Evolutionary conservation across 805 yeast species (phyloP), one percentile per base, ranked within the genome.

Genomic region (Ogataea methylovora): DNA sequence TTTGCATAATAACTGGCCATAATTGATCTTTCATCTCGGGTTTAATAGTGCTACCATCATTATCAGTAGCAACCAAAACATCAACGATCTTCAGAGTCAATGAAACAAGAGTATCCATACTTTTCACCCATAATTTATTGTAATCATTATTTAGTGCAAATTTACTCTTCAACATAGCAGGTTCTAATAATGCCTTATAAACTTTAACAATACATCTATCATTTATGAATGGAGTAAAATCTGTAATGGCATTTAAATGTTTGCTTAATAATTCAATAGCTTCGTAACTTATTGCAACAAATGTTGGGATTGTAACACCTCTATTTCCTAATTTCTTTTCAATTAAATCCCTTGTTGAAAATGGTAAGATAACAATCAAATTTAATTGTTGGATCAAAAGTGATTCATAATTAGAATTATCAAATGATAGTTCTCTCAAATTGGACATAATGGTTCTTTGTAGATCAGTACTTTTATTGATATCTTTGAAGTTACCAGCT

Each of bases 381-480:
- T 76, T 68, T 24, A 82, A 49, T 41, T 79, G 84, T 32, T 67
- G 66, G 4, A 79, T 54, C 1, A 79, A 47, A 10, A 63, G 51
- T 0, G 74, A 64, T 42, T 65, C 68, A 24, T 67, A 61, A 6
- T 54, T 56, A 4, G 48, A 40, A 23, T 66, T 56, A 3, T 59
- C 48, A 21, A 34, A 51, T 13, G 13, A 44, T 46, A 47, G 57
- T 2, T 15, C 27, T 3, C 55, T 49, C 17, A 88, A 49, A 26
- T 71, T 71, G 1, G 60, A 61, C 20, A 84, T 48, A 1, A 84
- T 76, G 0, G 76, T 59, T 2, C 48, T 41, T 49, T 88, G 97
- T 28, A 90, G 58, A 8, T 67, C 64, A 0, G 96, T 73, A 34
- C 77, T 73, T 17, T 69, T 71, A 14, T 56, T 48, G 27, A 64